Conservation (phyloP, 169 alveolate genomes). For the Plasmodium ovale region DNA sequence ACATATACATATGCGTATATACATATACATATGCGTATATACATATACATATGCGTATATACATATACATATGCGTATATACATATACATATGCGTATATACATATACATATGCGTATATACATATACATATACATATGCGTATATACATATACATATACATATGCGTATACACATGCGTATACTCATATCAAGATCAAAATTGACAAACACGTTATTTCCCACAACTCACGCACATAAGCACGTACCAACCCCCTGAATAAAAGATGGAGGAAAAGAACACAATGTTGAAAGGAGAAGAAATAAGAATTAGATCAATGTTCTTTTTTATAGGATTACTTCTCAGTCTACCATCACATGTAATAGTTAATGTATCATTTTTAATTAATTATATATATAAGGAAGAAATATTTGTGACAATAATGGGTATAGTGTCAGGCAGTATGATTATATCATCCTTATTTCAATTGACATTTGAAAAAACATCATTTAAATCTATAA, state of each 20-base stretch:
- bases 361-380: constrained; percentile 49
- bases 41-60: not conserved
- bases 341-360: constrained; percentile 45
- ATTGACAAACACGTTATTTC: too few species aligned
- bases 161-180: too few species aligned
- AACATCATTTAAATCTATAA: constrained; percentile 51
- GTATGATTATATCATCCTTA: constrained; percentile 36
- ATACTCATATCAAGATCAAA: too few species aligned
- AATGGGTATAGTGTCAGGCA: constrained; percentile 44
- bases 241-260: too few species aligned
- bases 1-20: not conserved
- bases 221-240: too few species aligned
- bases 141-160: not conserved
- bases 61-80: not conserved
- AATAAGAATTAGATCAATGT: constrained; percentile 5
- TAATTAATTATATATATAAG: constrained; percentile 30
- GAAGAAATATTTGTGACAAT: constrained; percentile 30
- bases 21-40: not conserved
- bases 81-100: not conserved
- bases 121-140: not conserved
- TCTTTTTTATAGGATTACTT: constrained; percentile 49
- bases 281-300: constrained; percentile 16
- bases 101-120: not conserved
- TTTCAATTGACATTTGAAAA: constrained; percentile 38
- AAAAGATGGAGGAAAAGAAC: constrained; percentile 5